phyloP scores from a whole-genome alignment of 2,329 filamentous ascomycete species.

The Talaromyces pinophilus region DNA sequence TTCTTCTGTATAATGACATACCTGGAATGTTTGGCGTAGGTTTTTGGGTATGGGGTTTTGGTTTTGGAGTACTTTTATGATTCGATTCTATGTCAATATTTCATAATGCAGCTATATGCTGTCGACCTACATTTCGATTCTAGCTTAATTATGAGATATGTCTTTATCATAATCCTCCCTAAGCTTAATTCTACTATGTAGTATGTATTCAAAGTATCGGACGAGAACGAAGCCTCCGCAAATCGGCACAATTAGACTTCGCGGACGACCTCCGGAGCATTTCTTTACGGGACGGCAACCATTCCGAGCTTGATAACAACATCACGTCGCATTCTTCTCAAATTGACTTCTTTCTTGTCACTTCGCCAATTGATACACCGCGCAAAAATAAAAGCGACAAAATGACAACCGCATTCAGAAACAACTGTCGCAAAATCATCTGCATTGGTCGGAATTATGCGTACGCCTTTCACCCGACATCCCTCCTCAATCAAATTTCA shows the following conservation, averaged over 20 bases:
- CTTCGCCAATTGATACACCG: background rate
- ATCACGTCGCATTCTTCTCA: background rate
- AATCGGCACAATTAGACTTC: conserved; percentile 17
- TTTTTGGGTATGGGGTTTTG: background rate
- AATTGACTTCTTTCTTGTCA: background rate
- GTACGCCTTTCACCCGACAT: conserved; percentile 53
- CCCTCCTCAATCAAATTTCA: background rate
- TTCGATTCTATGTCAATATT: conserved; percentile 23
- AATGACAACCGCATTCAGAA: conserved; percentile 49
- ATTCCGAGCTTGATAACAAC: background rate
- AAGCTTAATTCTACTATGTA: background rate
- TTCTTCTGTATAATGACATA: conserved; percentile 8
- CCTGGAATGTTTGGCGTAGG: conserved; percentile 16
- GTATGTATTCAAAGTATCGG: background rate
- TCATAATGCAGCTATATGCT: background rate
- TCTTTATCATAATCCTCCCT: background rate
- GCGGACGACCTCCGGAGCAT: conserved; percentile 13
- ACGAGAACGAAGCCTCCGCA: conserved; percentile 11
- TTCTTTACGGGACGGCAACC: conserved; percentile 7
- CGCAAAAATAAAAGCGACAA: background rate
- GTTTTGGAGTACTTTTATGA: background rate
- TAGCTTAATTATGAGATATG: conserved; percentile 4
- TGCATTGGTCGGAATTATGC: conserved; percentile 97
- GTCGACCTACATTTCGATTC: background rate
- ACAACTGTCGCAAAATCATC: conserved; percentile 71